These are phyloP conservation scores for Heliamphora exappendiculata DNA, from an alignment of 148 eudicot genomes.

Conservation along the genomic window DNA sequence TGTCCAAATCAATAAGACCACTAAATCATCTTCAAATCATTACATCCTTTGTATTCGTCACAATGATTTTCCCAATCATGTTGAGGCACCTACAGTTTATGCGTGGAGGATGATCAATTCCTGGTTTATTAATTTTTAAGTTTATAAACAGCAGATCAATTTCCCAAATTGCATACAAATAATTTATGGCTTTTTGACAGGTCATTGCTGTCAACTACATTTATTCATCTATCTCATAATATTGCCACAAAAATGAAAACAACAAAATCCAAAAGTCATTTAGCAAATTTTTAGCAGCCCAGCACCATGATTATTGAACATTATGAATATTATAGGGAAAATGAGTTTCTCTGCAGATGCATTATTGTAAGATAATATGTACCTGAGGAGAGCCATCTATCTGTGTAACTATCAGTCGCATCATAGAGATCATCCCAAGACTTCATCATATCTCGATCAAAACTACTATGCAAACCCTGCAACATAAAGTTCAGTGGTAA, in stretches of 20 bases:
- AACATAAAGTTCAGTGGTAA: not conserved
- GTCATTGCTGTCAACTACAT: not conserved
- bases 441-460: not conserved
- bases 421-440: constrained; percentile 66
- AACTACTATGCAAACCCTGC: constrained; percentile 1
- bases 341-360: not conserved
- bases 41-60: not conserved
- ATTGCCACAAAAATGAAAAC: not conserved
- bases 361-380: constrained; percentile 16
- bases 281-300: not conserved
- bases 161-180: not conserved
- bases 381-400: constrained; percentile 94
- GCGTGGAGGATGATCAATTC: not conserved
- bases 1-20: not conserved
- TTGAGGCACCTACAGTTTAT: not conserved
- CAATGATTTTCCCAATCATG: not conserved
- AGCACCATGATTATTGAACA: not conserved
- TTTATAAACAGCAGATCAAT: not conserved
- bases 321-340: not conserved
- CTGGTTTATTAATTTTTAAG: not conserved
- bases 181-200: not conserved
- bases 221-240: not conserved
- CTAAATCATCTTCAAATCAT: not conserved
- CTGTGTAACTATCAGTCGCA: constrained; percentile 75
- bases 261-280: not conserved